phyloP scores from a whole-genome alignment of 257 asterid genomes.

The Nicotiana attenuata region DNA sequence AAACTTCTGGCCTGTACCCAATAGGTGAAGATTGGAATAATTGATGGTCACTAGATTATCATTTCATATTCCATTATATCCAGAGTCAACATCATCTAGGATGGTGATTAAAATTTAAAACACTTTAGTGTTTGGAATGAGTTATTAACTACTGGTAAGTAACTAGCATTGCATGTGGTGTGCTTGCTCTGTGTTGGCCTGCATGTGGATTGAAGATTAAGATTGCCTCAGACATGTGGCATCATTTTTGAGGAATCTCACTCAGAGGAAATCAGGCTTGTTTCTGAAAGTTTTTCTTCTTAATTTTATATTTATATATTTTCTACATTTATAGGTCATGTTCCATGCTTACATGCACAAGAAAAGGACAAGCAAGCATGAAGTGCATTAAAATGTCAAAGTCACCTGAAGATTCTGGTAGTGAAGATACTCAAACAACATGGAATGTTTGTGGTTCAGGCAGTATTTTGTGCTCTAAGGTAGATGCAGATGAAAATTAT shows the following conservation, averaged over 20 bases:
- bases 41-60: background rate
- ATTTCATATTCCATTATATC: background rate
- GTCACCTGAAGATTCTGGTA: conserved; percentile 27
- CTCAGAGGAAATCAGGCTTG: background rate
- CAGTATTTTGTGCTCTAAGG: conserved; percentile 54
- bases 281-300: background rate
- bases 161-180: background rate
- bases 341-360: conserved; percentile 62
- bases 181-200: background rate
- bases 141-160: background rate
- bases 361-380: conserved; percentile 54
- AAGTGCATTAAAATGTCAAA: conserved; percentile 39
- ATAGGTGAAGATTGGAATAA: background rate
- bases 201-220: background rate
- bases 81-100: background rate
- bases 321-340: conserved; percentile 46
- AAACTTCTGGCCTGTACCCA: background rate
- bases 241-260: background rate
- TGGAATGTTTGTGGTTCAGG: conserved; percentile 73
- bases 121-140: background rate
- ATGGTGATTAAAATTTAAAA: background rate
- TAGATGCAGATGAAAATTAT: conserved; percentile 56
- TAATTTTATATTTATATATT: background rate
- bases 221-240: background rate
- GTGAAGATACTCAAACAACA: conserved; percentile 39